Percentiles rank a stretch among this genome's conserved stretches.
Conservation (phyloP, 768 basidiomycete species). For the Suillus decipiens region DNA sequence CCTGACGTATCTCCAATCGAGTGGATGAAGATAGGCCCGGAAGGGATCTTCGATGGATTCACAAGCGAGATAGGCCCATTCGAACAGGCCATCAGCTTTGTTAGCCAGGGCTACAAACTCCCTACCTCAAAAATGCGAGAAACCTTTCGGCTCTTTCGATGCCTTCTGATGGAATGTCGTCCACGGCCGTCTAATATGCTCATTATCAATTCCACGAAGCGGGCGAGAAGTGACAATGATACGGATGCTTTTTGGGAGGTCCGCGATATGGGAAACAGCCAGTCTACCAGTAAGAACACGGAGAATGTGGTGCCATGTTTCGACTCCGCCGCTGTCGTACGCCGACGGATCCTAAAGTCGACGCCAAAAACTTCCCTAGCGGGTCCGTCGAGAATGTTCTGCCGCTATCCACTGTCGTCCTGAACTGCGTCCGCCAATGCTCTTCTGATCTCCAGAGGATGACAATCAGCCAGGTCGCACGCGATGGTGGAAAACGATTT, state of each 20-base stretch:
- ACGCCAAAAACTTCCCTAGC: too few relatives aligned
- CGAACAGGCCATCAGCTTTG: slow-evolving; percentile 3
- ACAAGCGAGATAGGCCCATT: not conserved
- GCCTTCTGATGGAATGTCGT: not conserved
- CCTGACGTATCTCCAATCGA: too few relatives aligned
- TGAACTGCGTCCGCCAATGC: not conserved
- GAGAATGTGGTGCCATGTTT: slow-evolving; percentile 16
- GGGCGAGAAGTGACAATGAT: slow-evolving; percentile 14
- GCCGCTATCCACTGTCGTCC: slow-evolving; percentile 11
- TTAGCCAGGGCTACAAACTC: not conserved
- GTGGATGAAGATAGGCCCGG: not conserved
- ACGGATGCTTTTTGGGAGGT: slow-evolving; percentile 8
- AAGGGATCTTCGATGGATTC: slow-evolving; percentile 1
- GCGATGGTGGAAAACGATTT: slow-evolving; percentile 20
- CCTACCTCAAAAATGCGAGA: not conserved
- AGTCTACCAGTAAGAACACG: not conserved
- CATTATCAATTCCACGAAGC: slow-evolving; percentile 9
- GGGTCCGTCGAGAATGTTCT: slow-evolving; percentile 3
- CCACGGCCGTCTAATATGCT: not conserved
- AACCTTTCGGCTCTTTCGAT: not conserved
- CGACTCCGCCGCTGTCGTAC: slow-evolving; percentile 13
- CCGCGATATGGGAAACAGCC: not conserved
- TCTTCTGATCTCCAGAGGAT: not conserved
- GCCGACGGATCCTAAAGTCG: too few relatives aligned
- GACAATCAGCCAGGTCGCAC: slow-evolving; percentile 15